Percentiles rank a stretch among this genome's conserved stretches.
Conservation (phyloP, 2,329 filamentous ascomycete species). For the Aspergillus vadensis region DNA sequence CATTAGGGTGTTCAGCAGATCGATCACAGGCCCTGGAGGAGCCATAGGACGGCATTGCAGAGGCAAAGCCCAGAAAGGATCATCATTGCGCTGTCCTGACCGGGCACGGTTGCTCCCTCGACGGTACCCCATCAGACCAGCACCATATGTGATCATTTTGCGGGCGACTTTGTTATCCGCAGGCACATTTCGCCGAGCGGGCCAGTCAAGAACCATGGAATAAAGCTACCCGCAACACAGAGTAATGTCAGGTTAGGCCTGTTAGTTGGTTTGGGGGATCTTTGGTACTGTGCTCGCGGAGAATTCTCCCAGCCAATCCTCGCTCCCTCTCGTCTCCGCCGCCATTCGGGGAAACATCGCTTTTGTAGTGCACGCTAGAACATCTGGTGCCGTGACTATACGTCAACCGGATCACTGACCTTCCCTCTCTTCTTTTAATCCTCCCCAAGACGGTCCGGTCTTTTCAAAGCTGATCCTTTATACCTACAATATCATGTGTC, state of each 20-base stretch:
- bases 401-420: not conserved
- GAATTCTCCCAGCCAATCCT: constrained; percentile 21
- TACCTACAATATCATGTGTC: not conserved
- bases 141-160: not conserved
- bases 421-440: not conserved
- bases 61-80: not conserved
- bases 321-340: constrained; percentile 16
- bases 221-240: not conserved
- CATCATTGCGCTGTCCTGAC: not conserved
- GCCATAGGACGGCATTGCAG: not conserved
- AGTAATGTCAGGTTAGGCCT: not conserved
- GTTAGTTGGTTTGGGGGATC: not conserved
- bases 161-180: not conserved
- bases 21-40: not conserved
- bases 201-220: not conserved
- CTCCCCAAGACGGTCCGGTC: not conserved
- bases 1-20: not conserved
- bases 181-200: not conserved
- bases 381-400: not conserved
- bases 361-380: not conserved
- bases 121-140: not conserved
- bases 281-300: constrained; percentile 12
- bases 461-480: not conserved
- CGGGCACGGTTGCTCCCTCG: not conserved
- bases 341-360: constrained; percentile 1